Evolutionary conservation across 352 stramenopile genomes (phyloP).

Genomic region (Globisporangium ultimum): DNA sequence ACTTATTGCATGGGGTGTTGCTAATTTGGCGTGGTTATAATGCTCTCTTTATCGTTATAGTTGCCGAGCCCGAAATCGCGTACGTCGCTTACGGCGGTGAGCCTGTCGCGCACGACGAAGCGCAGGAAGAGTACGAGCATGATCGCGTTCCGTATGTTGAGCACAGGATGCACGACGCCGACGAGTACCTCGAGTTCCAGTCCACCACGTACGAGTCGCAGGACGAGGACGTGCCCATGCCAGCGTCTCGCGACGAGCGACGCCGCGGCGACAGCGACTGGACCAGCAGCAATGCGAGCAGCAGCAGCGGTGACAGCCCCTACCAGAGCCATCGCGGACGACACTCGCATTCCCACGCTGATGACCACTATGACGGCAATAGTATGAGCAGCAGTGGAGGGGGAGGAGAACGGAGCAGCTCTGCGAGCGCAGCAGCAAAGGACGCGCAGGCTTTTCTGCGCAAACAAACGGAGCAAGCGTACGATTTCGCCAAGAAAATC

Average conservation of each 20-base stretch:
- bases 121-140: neutral
- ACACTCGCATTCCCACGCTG: slow-evolving; percentile 17
- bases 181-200: slow-evolving; percentile 60
- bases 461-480: slow-evolving; percentile 83
- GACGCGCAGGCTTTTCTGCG: slow-evolving; percentile 62
- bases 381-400: slow-evolving; percentile 7
- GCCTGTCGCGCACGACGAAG: neutral
- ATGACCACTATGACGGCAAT: slow-evolving; percentile 32
- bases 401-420: slow-evolving; percentile 9
- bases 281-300: slow-evolving; percentile 22
- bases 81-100: slow-evolving; percentile 18
- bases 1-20: neutral
- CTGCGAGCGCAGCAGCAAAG: slow-evolving; percentile 37
- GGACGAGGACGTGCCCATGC: slow-evolving; percentile 6
- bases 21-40: neutral
- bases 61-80: slow-evolving; percentile 40
- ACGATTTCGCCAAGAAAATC: slow-evolving; percentile 89
- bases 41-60: slow-evolving; percentile 12
- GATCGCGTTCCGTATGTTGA: slow-evolving; percentile 3
- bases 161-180: slow-evolving; percentile 14
- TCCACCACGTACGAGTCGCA: slow-evolving; percentile 45
- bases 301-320: slow-evolving; percentile 16
- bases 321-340: slow-evolving; percentile 14
- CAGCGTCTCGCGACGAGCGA: neutral
- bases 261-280: slow-evolving; percentile 4